These are phyloP conservation scores for Elsinoe fawcettii DNA, from an alignment of 2,329 filamentous ascomycete genomes.

Conservation along the genomic window DNA sequence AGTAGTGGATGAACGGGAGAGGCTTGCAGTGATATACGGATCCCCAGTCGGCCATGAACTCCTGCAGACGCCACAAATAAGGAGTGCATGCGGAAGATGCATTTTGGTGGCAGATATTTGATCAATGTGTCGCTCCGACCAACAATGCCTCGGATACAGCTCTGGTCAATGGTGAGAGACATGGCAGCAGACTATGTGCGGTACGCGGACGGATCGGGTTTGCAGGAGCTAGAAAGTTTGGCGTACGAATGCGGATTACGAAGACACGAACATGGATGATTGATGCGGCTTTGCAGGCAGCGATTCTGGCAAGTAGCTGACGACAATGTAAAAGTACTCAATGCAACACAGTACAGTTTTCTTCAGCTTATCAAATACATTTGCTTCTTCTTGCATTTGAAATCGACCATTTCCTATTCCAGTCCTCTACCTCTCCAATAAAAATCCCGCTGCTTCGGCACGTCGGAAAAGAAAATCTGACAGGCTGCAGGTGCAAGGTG, in stretches of 20 bases:
- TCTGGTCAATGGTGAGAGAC: not conserved
- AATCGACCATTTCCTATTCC: not conserved
- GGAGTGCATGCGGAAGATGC: not conserved
- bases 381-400: too few relatives aligned
- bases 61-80: not conserved
- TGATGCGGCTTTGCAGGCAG: not conserved
- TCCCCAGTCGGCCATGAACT: not conserved
- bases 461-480: conserved; percentile 1
- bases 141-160: not conserved
- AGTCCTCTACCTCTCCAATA: not conserved
- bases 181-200: not conserved
- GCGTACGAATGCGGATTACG: conserved; percentile 9
- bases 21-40: not conserved
- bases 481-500: not conserved
- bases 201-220: conserved; percentile 3
- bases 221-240: not conserved
- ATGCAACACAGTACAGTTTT: not conserved
- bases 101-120: not conserved
- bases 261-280: conserved; percentile 8
- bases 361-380: too few relatives aligned
- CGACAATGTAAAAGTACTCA: not conserved
- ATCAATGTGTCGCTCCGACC: not conserved
- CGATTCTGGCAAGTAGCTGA: not conserved
- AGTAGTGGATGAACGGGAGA: conserved; percentile 3
- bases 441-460: not conserved